Percentiles rank a stretch among this genome's conserved stretches.
Conservation (phyloP, 148 eudicot species). For the Gaultheria prostrata region DNA sequence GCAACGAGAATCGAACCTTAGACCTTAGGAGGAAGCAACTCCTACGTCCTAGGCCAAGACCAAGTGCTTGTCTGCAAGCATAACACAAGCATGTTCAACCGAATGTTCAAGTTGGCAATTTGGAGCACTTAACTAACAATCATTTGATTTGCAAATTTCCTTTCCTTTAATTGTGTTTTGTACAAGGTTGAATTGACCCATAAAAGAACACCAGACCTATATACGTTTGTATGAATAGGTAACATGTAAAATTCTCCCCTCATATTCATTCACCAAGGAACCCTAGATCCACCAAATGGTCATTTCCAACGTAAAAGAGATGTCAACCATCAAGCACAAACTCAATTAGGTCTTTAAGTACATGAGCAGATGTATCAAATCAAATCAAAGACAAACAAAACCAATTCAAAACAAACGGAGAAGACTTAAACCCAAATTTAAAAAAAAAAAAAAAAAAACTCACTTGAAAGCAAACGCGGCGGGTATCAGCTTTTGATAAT, state of each 20-base stretch:
- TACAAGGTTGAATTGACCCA: background rate
- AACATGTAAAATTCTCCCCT: background rate
- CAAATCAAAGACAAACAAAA: background rate
- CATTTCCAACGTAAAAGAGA: background rate
- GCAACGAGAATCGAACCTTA: no score
- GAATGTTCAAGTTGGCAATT: background rate
- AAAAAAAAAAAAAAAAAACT: background rate
- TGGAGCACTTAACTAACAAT: background rate
- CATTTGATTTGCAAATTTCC: background rate
- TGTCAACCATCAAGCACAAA: background rate
- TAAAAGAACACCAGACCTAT: no score
- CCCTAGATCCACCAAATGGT: background rate
- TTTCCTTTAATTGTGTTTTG: background rate
- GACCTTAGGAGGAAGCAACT: no score
- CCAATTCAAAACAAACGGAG: background rate
- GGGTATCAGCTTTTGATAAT: background rate
- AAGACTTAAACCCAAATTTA: background rate
- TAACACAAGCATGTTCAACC: background rate
- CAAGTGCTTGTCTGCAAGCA: background rate
- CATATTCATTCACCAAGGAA: slow-evolving; percentile 10
- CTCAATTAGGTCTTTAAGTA: background rate
- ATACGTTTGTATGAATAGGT: background rate
- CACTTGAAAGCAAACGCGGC: slow-evolving; percentile 4
- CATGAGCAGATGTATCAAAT: background rate
- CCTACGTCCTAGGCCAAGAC: no score